Evolutionary conservation across 2,329 filamentous ascomycete genomes (phyloP), one percentile per base, ranked within the genome.

Genomic region (Exophiala mesophila): DNA sequence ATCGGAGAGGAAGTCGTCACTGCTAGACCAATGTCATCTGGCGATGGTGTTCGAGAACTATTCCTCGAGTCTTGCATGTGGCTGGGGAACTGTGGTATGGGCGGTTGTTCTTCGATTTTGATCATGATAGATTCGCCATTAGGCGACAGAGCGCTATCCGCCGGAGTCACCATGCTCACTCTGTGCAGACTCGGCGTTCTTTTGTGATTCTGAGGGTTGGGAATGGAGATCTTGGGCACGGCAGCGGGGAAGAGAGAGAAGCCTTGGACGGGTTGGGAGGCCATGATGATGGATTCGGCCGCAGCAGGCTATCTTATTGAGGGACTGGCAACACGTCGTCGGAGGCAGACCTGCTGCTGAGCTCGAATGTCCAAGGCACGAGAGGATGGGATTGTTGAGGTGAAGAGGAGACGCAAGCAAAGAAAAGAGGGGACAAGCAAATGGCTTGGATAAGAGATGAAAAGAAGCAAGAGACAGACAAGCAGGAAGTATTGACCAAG

Each of bases 191-290:
- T 56, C 20, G 53, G 52, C 7, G 41, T 46, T 18, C 45, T 53
- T 31, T 50, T 47, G 32, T 53, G 53, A 37, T 50, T 47, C 29
- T 53, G 53, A 37, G 52, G 53, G 34, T 50, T 54, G 15, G 53
- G 53, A 7, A 52, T 39, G 6, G 49, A 30, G 19, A 56, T 49
- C 37, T 47, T 50, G 21, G 53, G 53, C 5, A 55, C 53, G 7
- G 46, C 41, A 15, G 21, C 44, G 4, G 53, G 53, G 21, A 53
- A 52, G 15, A 54, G 51, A 5, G 45, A 47, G 19, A 54, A 52
- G 30, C 45, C 36, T 15, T 53, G 50, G 16, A 41, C 17, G 30
- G 39, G 41, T 7, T 35, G 17, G 28, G 41, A 38, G 16, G 44
- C 40, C 50, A 50, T 53, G 6, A 35, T 45, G 41, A 32, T 16